These are phyloP conservation scores for Thymus mandschuricus DNA, from an alignment of 257 asterid genomes.

Conservation along the genomic window DNA sequence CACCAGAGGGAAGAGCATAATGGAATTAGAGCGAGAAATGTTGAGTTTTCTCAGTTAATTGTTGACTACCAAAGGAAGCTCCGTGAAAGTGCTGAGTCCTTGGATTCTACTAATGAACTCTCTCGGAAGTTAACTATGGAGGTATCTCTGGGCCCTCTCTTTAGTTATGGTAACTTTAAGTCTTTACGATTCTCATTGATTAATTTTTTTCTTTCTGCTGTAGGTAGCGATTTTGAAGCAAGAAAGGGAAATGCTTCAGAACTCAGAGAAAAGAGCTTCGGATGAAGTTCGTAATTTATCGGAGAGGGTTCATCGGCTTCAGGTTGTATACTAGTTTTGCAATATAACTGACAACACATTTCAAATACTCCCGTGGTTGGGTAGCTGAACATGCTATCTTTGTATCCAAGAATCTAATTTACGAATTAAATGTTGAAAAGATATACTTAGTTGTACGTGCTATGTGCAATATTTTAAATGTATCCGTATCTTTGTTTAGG, in stretches of 20 bases:
- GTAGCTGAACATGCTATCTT: not conserved
- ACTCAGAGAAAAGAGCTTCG: constrained; percentile 90
- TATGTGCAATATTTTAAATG: constrained; percentile 7
- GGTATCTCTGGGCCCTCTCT: constrained; percentile 44
- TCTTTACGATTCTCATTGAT: constrained; percentile 7
- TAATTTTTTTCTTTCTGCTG: constrained; percentile 11
- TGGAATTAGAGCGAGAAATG: constrained; percentile 70
- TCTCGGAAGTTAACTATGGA: constrained; percentile 75
- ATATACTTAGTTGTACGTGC: not conserved
- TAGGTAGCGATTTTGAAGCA: constrained; percentile 69
- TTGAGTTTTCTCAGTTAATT: constrained; percentile 83
- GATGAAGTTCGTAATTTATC: constrained; percentile 83
- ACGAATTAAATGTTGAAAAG: constrained; percentile 15
- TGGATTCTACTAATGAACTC: constrained; percentile 63
- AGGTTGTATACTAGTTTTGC: constrained; percentile 42
- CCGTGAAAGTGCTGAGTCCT: constrained; percentile 83
- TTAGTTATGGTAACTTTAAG: constrained; percentile 2
- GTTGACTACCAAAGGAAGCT: constrained; percentile 77
- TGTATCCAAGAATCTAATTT: not conserved
- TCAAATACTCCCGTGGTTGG: not conserved
- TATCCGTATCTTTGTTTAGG: constrained; percentile 50
- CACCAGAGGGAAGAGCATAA: constrained; percentile 73
- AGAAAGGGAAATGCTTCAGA: constrained; percentile 71
- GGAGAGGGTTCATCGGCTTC: constrained; percentile 85
- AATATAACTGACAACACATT: not conserved